Percentiles rank a stretch among this genome's conserved stretches.
phyloP scores from a whole-genome alignment of 306 rosid species.

The Ormosia semicastrata region DNA sequence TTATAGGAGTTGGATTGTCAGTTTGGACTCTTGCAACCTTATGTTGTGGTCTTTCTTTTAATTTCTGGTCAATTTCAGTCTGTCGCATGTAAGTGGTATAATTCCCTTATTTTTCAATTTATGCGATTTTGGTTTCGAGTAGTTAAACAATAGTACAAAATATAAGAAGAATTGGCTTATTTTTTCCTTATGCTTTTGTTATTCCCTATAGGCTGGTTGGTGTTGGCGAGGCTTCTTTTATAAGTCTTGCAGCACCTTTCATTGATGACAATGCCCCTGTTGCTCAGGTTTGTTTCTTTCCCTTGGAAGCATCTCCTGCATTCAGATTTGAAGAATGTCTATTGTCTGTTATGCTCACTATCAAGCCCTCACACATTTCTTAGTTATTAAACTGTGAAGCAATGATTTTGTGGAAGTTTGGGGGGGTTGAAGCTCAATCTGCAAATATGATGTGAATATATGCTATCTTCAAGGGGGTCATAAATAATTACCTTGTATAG shows the following conservation, averaged over 20 bases:
- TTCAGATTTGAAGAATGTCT: slow-evolving; percentile 18
- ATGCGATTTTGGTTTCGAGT: background rate
- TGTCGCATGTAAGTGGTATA: slow-evolving; percentile 70
- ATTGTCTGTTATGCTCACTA: background rate
- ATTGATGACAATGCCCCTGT: slow-evolving; percentile 88
- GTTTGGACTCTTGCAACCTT: slow-evolving; percentile 76
- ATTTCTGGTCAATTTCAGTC: slow-evolving; percentile 79
- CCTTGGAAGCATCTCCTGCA: background rate
- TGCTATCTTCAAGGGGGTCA: background rate
- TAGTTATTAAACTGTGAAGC: background rate
- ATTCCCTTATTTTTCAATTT: slow-evolving; percentile 18
- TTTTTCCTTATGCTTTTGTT: background rate
- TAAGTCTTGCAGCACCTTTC: slow-evolving; percentile 95
- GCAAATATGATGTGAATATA: background rate
- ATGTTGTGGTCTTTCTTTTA: slow-evolving; percentile 61
- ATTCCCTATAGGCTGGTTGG: slow-evolving; percentile 70
- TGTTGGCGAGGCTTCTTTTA: slow-evolving; percentile 91
- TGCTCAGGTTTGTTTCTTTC: slow-evolving; percentile 54
- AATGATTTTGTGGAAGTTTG: background rate
- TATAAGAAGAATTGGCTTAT: background rate
- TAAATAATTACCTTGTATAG: background rate
- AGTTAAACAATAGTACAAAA: background rate
- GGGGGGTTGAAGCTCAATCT: background rate
- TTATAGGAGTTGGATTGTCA: slow-evolving; percentile 81
- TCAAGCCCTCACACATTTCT: background rate